phyloP scores from a whole-genome alignment of 257 asterid species.

The Perilla frutescens region DNA sequence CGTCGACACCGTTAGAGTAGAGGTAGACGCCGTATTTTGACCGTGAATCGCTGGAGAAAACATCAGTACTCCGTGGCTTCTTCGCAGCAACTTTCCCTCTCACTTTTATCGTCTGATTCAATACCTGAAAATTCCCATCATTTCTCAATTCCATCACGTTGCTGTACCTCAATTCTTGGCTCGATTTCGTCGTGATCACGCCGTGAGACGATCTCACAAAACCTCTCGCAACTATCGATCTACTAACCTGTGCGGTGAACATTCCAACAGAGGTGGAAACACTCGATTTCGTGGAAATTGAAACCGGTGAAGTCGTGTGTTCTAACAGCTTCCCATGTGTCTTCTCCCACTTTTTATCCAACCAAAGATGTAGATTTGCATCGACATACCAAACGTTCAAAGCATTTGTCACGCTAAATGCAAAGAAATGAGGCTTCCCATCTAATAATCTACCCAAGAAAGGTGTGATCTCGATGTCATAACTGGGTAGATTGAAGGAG shows the following conservation, averaged over 20 bases:
- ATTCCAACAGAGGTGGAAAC: slow-evolving; percentile 49
- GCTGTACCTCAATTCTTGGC: slow-evolving; percentile 45
- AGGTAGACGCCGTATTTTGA: slow-evolving; percentile 43
- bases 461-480: slow-evolving; percentile 62
- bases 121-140: slow-evolving; percentile 49
- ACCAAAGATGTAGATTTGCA: slow-evolving; percentile 70
- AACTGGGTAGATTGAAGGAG: slow-evolving; percentile 62
- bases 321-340: slow-evolving; percentile 46
- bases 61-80: slow-evolving; percentile 31
- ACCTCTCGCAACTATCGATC: slow-evolving; percentile 49
- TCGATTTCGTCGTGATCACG: slow-evolving; percentile 37
- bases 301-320: slow-evolving; percentile 33
- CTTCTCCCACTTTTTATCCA: slow-evolving; percentile 47
- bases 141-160: slow-evolving; percentile 56
- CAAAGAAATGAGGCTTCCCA: slow-evolving; percentile 46
- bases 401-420: slow-evolving; percentile 55
- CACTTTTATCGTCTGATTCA: slow-evolving; percentile 50
- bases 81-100: slow-evolving; percentile 38
- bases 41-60: slow-evolving; percentile 29
- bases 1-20: slow-evolving; percentile 38
- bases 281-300: slow-evolving; percentile 32
- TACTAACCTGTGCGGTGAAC: slow-evolving; percentile 35
- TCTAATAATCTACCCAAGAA: slow-evolving; percentile 51
- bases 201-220: slow-evolving; percentile 65
- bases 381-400: slow-evolving; percentile 60